A percentile compares a stretch with the other conserved stretches of the same genome.
Conservation (phyloP, 805 yeast species). For the Ogataea degrootiae region DNA sequence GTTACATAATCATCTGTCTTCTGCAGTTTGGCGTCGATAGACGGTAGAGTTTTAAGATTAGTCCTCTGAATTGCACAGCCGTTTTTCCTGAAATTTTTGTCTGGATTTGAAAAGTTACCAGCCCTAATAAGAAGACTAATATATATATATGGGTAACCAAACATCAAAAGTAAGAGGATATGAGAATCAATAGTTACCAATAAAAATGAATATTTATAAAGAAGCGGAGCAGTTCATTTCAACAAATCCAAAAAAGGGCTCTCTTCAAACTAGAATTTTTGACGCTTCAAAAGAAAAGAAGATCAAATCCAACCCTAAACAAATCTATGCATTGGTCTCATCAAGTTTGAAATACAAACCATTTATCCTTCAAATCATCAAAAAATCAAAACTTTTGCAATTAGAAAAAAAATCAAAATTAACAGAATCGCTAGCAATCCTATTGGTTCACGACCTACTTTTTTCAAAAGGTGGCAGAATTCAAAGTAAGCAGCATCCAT, state of each 20-base stretch:
- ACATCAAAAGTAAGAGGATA: not conserved
- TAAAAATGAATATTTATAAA: slow-evolving; percentile 33
- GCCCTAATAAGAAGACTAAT: too few relatives aligned
- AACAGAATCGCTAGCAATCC: slow-evolving; percentile 48
- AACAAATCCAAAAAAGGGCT: slow-evolving; percentile 41
- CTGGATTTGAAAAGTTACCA: not conserved
- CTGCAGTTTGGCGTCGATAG: too few relatives aligned
- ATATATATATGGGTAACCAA: too few relatives aligned
- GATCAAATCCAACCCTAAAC: slow-evolving; percentile 70
- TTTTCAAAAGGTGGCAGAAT: slow-evolving; percentile 74
- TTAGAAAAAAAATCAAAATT: slow-evolving; percentile 43
- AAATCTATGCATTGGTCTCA: slow-evolving; percentile 75
- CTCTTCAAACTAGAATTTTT: slow-evolving; percentile 50
- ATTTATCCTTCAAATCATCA: slow-evolving; percentile 57
- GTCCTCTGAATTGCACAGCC: not conserved
- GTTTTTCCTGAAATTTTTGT: not conserved
- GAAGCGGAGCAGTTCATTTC: slow-evolving; percentile 40
- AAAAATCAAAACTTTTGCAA: slow-evolving; percentile 60
- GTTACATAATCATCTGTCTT: too few relatives aligned
- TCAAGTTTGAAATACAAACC: slow-evolving; percentile 72
- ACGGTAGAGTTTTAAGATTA: too few relatives aligned
- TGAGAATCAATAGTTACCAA: not conserved
- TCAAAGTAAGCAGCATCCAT: slow-evolving; percentile 82
- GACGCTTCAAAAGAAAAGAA: slow-evolving; percentile 42
- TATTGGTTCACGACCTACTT: slow-evolving; percentile 77